Evolutionary conservation across 306 rosid genomes (phyloP).

Genomic region (Luffa acutangula): DNA sequence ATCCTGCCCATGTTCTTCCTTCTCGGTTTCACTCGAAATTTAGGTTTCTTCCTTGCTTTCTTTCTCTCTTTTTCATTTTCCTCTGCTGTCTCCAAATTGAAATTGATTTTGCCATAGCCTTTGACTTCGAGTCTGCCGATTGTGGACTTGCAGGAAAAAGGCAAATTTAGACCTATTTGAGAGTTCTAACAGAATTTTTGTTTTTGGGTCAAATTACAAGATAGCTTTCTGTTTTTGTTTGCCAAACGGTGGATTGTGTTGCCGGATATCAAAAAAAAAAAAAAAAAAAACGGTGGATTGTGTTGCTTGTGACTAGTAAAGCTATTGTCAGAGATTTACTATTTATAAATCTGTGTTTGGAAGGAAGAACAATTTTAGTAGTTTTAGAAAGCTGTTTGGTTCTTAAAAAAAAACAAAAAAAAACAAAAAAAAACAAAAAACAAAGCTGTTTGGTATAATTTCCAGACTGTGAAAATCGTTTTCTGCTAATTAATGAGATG

Average conservation of each 20-base stretch:
- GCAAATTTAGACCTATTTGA: not conserved
- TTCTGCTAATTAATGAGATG: too few relatives aligned
- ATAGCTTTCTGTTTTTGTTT: not conserved
- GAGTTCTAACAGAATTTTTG: not conserved
- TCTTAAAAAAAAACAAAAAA: too few relatives aligned
- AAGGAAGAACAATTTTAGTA: not conserved
- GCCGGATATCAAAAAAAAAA: too few relatives aligned
- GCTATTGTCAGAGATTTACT: not conserved
- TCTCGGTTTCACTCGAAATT: not conserved
- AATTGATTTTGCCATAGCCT: not conserved
- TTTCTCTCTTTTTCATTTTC: not conserved
- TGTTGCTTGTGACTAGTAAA: not conserved
- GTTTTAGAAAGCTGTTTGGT: not conserved
- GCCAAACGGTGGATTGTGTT: not conserved
- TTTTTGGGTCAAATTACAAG: not conserved
- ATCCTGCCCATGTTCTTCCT: slow-evolving; percentile 10
- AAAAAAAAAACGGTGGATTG: not conserved
- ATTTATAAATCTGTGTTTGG: not conserved
- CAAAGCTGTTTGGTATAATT: not conserved
- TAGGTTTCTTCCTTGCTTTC: not conserved
- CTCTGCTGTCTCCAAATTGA: not conserved
- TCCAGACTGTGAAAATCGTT: not conserved
- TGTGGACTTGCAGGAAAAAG: not conserved
- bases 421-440: too few relatives aligned
- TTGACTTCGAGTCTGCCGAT: not conserved